Percentiles rank a stretch among this genome's conserved stretches.
Conservation (phyloP, 306 rosid species). For the Boehmeria nivea region DNA sequence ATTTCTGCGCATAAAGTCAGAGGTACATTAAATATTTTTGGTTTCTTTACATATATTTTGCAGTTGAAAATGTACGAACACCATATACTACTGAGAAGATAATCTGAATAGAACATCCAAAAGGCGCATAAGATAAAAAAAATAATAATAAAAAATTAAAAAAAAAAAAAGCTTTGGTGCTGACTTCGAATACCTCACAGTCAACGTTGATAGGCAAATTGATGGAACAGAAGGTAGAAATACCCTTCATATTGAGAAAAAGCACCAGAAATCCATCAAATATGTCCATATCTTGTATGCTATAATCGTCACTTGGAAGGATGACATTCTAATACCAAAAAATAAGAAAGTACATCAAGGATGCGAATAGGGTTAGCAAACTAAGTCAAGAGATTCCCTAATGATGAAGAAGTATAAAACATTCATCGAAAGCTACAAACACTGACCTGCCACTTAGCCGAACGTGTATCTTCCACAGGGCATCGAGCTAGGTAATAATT, state of each 20-base stretch:
- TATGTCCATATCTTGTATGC: constrained; percentile 77
- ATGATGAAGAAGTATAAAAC: background rate
- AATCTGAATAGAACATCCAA: constrained; percentile 16
- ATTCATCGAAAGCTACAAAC: constrained; percentile 7
- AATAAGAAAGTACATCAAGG: constrained; percentile 18
- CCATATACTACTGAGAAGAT: background rate
- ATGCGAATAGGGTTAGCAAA: constrained; percentile 22
- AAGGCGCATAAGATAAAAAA: background rate
- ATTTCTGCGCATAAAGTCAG: constrained; percentile 6
- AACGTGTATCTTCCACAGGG: constrained; percentile 49
- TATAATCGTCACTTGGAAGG: constrained; percentile 55
- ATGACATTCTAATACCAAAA: constrained; percentile 47
- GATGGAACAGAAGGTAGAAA: constrained; percentile 66
- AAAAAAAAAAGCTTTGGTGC: too few relatives aligned
- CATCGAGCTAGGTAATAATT: constrained; percentile 70
- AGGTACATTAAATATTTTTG: background rate
- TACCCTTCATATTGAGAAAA: constrained; percentile 57
- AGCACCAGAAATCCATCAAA: constrained; percentile 81
- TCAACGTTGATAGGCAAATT: constrained; percentile 48
- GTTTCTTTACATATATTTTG: background rate
- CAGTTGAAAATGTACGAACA: background rate
- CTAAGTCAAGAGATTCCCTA: background rate
- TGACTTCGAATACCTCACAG: constrained; percentile 47
- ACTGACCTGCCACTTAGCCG: constrained; percentile 65
- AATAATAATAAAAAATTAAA: background rate